Base-by-base conservation (phyloP, 768 basidiomycete species). In the Hydnum rufescens region DNA sequence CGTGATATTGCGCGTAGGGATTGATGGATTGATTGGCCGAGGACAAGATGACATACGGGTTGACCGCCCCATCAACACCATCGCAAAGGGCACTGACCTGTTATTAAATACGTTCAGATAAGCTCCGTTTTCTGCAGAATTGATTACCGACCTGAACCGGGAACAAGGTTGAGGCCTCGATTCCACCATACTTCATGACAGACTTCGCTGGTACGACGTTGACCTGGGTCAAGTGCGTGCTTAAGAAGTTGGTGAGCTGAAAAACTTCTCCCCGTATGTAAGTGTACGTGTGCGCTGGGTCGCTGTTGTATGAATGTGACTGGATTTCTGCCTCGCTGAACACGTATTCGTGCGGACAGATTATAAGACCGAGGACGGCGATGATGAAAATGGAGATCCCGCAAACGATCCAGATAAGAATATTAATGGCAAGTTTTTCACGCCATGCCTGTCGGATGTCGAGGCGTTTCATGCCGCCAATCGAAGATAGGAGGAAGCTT, bases 401-500 rank as follows among this genome's bases (percentile, higher is more conserved):
- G 57, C 90, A 96, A 29, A 85, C 70, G 61, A 95, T 77, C 93
- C 92, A 96, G 59, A 99, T 97, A 66, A 99, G 70, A 54, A 99
- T 65, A 65, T 97, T 96, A 61, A 96, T 74, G 2, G 88, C 86
- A 1, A 96, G 71, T 65, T 99, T 97, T 67, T 97, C 95, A 54
- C 93, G 71, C 95, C 95, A 99, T 1, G 95, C 95, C 64, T 96
- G 89, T 25, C 83, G 77, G 23, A 99, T 73, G 60, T 99, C 95
- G 57, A 81, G 64, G 4, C 93, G 81, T 68, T 96, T 95, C 90
- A 96, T 95, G 28, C 86, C 73, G 1, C 93, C 90, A 51, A 86
- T 56, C 62, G 74, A 78, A 5, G 65, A 70, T 42, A 99, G 67
- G 49, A 79, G 64, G 2, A 72, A 72, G 8, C 73, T 77, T 0